Conservation (phyloP, 108 stramenopile genomes). For the Skeletonema grethae region DNA sequence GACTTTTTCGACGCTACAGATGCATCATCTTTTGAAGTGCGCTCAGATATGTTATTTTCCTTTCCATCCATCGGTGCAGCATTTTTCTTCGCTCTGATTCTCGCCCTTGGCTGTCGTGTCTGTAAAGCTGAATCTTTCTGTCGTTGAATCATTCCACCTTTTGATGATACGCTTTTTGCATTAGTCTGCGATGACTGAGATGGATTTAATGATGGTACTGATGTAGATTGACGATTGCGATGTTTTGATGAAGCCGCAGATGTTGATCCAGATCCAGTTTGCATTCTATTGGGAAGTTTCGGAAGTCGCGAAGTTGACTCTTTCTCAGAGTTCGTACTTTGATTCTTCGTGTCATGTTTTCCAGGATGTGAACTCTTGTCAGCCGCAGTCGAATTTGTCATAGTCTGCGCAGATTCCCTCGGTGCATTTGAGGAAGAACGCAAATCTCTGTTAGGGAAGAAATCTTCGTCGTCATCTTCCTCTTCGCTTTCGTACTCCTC, state of each 20-base stretch:
- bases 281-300: background rate
- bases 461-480: conserved; percentile 22
- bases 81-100: background rate
- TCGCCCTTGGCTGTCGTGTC: background rate
- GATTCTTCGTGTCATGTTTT: background rate
- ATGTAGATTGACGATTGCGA: conserved; percentile 8
- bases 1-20: background rate
- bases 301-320: background rate
- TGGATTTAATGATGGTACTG: background rate
- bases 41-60: background rate
- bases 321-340: background rate
- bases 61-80: background rate
- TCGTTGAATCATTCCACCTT: background rate
- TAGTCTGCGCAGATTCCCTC: background rate
- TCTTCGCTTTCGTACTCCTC: conserved; percentile 10
- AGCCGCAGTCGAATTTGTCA: background rate
- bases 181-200: background rate
- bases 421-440: background rate
- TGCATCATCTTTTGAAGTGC: background rate
- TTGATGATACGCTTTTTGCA: background rate
- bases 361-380: background rate
- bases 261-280: background rate
- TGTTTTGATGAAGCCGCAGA: conserved; percentile 6
- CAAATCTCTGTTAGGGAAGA: conserved; percentile 34
- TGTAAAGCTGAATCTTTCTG: background rate